Percentiles rank a stretch among this genome's conserved stretches.
phyloP scores from a whole-genome alignment of 1,284 basidiomycete species.

The Phylloboletellus chloephorus region DNA sequence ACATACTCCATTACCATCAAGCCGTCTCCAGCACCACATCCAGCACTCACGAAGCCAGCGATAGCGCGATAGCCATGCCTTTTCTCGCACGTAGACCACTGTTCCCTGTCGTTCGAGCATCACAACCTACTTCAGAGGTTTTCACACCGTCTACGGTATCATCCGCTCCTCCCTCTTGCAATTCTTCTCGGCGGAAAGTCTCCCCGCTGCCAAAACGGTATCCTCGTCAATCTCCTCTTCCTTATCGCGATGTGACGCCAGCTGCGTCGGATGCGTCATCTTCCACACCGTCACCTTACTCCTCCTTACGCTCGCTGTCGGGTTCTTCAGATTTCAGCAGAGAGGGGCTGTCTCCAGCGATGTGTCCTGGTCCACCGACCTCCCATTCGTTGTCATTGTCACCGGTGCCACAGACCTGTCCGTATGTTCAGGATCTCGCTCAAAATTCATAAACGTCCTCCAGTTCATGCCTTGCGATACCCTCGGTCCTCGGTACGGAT shows the following conservation, averaged over 20 bases:
- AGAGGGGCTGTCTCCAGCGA: neutral
- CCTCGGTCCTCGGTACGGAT: too few species aligned
- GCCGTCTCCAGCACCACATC: conserved; percentile 3
- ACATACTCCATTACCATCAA: conserved; percentile 5
- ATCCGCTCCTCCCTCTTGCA: neutral
- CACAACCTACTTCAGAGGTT: too few species aligned
- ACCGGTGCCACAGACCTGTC: too few species aligned
- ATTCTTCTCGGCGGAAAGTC: conserved; percentile 13
- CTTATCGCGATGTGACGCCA: conserved; percentile 6
- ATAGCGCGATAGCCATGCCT: too few species aligned
- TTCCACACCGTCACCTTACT: neutral
- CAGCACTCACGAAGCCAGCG: conserved; percentile 6
- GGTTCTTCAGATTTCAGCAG: conserved; percentile 3
- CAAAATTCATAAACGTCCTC: too few species aligned
- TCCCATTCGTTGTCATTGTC: too few species aligned
- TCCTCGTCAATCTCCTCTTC: conserved; percentile 18
- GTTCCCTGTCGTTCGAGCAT: neutral
- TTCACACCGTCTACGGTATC: conserved; percentile 1
- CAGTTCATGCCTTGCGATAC: too few species aligned
- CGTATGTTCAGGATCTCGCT: too few species aligned
- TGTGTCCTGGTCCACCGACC: too few species aligned
- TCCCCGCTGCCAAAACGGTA: conserved; percentile 24
- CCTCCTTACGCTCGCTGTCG: neutral
- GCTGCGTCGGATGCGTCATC: neutral
- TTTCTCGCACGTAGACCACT: neutral